phyloP scores from a whole-genome alignment of 169 alveolate species.

The Plasmodium inui region DNA sequence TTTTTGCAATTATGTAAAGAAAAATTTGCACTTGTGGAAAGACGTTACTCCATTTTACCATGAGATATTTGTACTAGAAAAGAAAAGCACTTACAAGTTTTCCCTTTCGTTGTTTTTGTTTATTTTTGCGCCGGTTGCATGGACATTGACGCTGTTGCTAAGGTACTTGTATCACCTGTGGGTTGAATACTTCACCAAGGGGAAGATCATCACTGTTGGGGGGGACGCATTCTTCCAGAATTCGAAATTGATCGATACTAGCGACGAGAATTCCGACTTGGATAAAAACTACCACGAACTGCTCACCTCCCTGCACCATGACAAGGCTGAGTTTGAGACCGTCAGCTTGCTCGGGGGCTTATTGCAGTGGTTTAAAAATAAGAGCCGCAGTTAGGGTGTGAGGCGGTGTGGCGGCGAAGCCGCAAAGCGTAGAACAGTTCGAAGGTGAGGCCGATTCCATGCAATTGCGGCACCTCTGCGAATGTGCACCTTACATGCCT shows the following conservation, averaged over 20 bases:
- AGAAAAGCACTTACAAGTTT: constrained; percentile 59
- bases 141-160: constrained; percentile 50
- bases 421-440: not conserved
- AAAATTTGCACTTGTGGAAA: constrained; percentile 26
- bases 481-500: not conserved
- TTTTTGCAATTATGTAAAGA: constrained; percentile 44
- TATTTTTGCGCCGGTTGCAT: constrained; percentile 64
- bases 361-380: constrained; percentile 73
- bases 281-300: constrained; percentile 12
- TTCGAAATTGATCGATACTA: constrained; percentile 36
- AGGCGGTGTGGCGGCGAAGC: not conserved
- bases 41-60: constrained; percentile 60
- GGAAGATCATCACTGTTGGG: constrained; percentile 73
- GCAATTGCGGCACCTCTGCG: not conserved
- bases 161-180: constrained; percentile 43
- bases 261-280: not conserved
- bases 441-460: not conserved
- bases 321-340: constrained; percentile 30
- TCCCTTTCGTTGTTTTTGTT: constrained; percentile 47
- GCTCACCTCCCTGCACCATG: constrained; percentile 3
- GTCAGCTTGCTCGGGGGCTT: constrained; percentile 66
- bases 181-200: constrained; percentile 74
- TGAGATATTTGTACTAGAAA: constrained; percentile 59
- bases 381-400: constrained; percentile 33
- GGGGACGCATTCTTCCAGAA: constrained; percentile 58